Base-by-base conservation (phyloP, 2,329 filamentous ascomycete species). In the Cladophialophora carrionii region DNA sequence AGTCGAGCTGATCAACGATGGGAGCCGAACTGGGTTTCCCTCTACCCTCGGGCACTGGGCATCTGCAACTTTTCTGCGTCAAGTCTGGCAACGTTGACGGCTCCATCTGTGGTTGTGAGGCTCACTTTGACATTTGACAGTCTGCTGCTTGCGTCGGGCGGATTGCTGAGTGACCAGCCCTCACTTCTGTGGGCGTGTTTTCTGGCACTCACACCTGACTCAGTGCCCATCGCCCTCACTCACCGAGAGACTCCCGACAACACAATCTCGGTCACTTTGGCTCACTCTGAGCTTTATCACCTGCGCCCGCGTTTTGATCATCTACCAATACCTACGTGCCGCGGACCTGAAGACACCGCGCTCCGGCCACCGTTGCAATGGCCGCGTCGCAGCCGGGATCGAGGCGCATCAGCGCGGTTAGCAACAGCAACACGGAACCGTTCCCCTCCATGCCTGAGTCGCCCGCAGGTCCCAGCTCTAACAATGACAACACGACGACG, bases 401-500 rank as follows among this genome's bases (percentile, higher is more conserved):
- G 49, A 62, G 67, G 22, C 67, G 64, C 57, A 56, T 48, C 57
- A 61, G 56, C 37, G 56, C 17, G 37, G 48, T 57, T 54, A 62
- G 57, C 29, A 57, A 55, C 55, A 34, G 29, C 41, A 64, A 64
- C 56, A 66, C 61, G n/a, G 68, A 70, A 51, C 65, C 68, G 9
- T 70, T 70, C 43, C 68, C 68, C 26, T 41, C 67, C 20, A 65
- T 69, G 31, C 64, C 62, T 26, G 61, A 60, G 0, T 64, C 63
- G 4, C 43, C 63, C 9, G 63, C 51, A 6, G 67, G 58, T 17
- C 62, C 66, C n/a, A 65, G 65, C 34, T 62, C 59, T 24, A 22
- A 48, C 51, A 61, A 31, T n/a, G 62, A 64, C 20, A 61, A 58
- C 2, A 62, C 65, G 4, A 66, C 61, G 1, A 67, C 68, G 7